Conservation (phyloP, 345 rosid species). For the Zanthoxylum bungeanum region DNA sequence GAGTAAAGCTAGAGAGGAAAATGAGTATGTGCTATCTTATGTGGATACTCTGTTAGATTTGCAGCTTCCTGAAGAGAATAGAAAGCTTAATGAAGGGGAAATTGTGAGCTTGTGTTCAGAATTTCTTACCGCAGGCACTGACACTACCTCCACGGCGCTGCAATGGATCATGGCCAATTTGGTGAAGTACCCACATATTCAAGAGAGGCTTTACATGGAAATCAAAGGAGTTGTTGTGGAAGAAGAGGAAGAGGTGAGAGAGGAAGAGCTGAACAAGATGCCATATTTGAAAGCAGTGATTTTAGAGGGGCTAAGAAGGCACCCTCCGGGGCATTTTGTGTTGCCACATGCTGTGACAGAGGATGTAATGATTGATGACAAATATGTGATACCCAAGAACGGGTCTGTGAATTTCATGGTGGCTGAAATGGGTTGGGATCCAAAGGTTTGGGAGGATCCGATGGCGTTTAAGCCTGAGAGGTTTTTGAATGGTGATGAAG, state of each 20-base stretch:
- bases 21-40: background rate
- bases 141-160: background rate
- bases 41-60: background rate
- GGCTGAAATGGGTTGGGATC: slow-evolving; percentile 21
- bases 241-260: background rate
- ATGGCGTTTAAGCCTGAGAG: slow-evolving; percentile 25
- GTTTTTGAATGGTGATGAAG: background rate
- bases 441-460: slow-evolving; percentile 17
- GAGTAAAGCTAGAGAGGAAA: background rate
- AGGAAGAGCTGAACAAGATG: background rate
- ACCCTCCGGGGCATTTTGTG: slow-evolving; percentile 11
- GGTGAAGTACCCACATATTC: no score
- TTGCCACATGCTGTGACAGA: slow-evolving; percentile 15
- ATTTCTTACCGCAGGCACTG: slow-evolving; percentile 2
- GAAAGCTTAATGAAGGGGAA: slow-evolving; percentile 4
- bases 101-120: slow-evolving; percentile 2
- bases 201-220: background rate
- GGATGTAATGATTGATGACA: slow-evolving; percentile 4
- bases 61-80: background rate
- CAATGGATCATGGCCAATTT: slow-evolving; percentile 6
- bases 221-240: background rate
- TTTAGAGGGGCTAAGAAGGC: slow-evolving; percentile 2
- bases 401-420: slow-evolving; percentile 17
- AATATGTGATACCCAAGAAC: slow-evolving; percentile 14
- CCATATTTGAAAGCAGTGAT: background rate